phyloP scores from a whole-genome alignment of 805 yeast species.

The Ogataea allantospora region DNA sequence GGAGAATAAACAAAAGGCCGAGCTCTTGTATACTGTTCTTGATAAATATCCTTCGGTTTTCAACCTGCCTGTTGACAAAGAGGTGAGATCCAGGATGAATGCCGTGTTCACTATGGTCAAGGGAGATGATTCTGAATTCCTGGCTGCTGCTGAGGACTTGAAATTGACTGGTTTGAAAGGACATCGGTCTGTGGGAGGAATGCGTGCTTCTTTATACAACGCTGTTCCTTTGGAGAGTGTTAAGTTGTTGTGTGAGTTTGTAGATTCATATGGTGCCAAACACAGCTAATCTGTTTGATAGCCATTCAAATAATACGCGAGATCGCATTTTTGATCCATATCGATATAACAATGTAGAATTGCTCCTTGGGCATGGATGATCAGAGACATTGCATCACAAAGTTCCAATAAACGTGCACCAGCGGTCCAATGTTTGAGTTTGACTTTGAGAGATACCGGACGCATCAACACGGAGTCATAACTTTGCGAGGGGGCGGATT shows the following conservation, averaged over 20 bases:
- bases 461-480: conserved; percentile 17
- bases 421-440: conserved; percentile 64
- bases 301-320: conserved; percentile 58
- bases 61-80: conserved; percentile 60
- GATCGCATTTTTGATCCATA: conserved; percentile 60
- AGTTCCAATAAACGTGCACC: conserved; percentile 60
- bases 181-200: conserved; percentile 96
- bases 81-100: conserved; percentile 83
- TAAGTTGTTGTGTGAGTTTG: conserved; percentile 52
- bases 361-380: conserved; percentile 50
- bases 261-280: conserved; percentile 54
- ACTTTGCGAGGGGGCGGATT: conserved; percentile 6
- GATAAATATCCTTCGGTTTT: conserved; percentile 66
- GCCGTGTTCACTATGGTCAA: conserved; percentile 79
- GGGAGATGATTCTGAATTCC: conserved; percentile 62
- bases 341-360: conserved; percentile 67
- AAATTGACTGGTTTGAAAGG: conserved; percentile 84
- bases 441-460: conserved; percentile 49
- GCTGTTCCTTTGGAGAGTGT: conserved; percentile 71
- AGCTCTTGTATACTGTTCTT: conserved; percentile 58
- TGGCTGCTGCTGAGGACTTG: conserved; percentile 59
- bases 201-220: conserved; percentile 89
- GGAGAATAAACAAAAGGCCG: conserved; percentile 61
- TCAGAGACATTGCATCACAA: conserved; percentile 59
- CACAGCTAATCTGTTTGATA: conserved; percentile 17